Conservation (phyloP, 2,329 filamentous ascomycete genomes). For the Venturia carpophila region DNA sequence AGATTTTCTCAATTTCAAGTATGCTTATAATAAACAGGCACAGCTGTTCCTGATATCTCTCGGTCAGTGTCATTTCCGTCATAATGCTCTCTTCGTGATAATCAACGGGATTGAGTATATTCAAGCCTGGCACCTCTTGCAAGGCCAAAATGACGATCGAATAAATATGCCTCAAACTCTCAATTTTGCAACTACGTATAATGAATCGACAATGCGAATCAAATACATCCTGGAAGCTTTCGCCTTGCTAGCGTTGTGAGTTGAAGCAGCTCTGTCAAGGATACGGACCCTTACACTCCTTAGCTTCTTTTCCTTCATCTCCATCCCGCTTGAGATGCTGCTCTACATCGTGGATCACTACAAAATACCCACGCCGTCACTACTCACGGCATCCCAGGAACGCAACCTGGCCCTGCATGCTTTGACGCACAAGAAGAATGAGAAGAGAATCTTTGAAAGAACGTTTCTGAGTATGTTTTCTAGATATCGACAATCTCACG, state of each 20-base stretch:
- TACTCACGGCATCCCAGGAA: background rate
- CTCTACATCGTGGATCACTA: background rate
- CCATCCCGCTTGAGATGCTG: conserved; percentile 30
- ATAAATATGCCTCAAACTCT: no score
- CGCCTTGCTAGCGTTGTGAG: conserved; percentile 40
- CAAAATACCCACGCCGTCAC: background rate
- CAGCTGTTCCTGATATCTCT: no score
- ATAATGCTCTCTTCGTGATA: no score
- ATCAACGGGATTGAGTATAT: no score
- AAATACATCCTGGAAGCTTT: conserved; percentile 39
- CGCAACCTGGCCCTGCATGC: background rate
- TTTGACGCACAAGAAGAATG: background rate
- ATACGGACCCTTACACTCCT: background rate
- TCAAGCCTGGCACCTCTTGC: no score
- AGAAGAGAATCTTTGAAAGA: background rate
- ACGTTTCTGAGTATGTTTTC: background rate
- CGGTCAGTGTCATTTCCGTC: no score
- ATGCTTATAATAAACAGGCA: no score
- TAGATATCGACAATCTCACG: background rate
- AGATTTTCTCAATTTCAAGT: background rate
- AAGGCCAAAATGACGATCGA: no score
- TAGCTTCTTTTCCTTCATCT: conserved; percentile 37
- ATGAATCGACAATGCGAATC: conserved; percentile 27
- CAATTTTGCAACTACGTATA: no score
- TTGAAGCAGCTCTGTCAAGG: background rate